phyloP scores from a whole-genome alignment of 2,329 filamentous ascomycete species.

The Myriangium duriaei region DNA sequence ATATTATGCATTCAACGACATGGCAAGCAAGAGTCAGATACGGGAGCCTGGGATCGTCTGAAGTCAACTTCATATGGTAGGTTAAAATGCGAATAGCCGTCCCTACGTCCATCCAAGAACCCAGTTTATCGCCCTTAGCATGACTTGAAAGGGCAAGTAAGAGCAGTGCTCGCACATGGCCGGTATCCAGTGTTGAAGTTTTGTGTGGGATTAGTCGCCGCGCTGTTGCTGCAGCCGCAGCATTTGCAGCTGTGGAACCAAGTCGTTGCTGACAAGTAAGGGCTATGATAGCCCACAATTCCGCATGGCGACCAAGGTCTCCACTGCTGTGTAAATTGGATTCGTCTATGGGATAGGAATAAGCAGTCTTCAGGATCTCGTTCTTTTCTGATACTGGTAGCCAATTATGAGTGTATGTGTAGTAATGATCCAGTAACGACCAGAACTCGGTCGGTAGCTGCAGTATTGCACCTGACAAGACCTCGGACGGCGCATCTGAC shows the following conservation, averaged over 20 bases:
- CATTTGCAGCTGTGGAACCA: constrained; percentile 15
- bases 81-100: constrained; percentile 45
- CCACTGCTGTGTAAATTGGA: constrained; percentile 19
- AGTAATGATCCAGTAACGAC: constrained; percentile 58
- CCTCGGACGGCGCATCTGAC: neutral
- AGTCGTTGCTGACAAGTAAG: constrained; percentile 19
- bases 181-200: constrained; percentile 23
- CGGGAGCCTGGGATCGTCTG: neutral
- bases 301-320: constrained; percentile 27
- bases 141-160: constrained; percentile 50
- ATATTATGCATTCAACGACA: constrained; percentile 48
- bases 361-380: constrained; percentile 45
- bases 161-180: constrained; percentile 31
- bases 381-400: constrained; percentile 60
- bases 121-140: constrained; percentile 41
- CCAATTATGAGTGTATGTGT: constrained; percentile 65
- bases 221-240: neutral
- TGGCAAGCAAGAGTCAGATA: constrained; percentile 23
- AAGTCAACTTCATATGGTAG: constrained; percentile 13
- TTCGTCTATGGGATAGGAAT: constrained; percentile 38
- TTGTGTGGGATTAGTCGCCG: constrained; percentile 22
- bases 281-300: constrained; percentile 34
- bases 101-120: constrained; percentile 54
- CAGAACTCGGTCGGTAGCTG: constrained; percentile 43
- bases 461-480: neutral